Conservation (phyloP, 148 eudicot genomes). For the Rhododendron vialii region DNA sequence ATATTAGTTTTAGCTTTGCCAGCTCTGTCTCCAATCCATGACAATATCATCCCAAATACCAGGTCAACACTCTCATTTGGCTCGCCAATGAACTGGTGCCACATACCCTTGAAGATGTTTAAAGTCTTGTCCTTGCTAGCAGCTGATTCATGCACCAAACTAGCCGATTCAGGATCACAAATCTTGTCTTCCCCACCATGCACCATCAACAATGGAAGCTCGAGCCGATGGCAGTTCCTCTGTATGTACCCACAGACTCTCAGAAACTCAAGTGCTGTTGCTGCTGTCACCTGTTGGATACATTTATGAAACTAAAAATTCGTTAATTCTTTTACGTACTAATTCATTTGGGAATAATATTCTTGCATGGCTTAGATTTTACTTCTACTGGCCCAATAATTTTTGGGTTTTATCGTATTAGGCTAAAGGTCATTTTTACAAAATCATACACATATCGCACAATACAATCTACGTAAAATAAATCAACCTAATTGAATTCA, state of each 20-base stretch:
- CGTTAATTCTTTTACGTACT: neutral
- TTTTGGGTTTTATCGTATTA: too few relatives aligned
- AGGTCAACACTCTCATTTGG: constrained; percentile 31
- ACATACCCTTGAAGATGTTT: constrained; percentile 29
- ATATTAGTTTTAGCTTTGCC: neutral
- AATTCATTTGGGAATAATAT: neutral
- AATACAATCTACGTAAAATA: too few relatives aligned
- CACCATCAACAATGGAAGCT: constrained; percentile 33
- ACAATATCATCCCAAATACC: constrained; percentile 28
- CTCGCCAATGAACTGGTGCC: constrained; percentile 52
- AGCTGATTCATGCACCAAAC: constrained; percentile 22
- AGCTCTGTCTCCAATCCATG: constrained; percentile 40
- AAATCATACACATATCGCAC: too few relatives aligned
- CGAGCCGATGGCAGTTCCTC: constrained; percentile 24
- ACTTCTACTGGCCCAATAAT: too few relatives aligned
- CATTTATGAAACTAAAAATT: neutral
- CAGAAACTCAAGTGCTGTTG: constrained; percentile 33
- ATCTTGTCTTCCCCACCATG: constrained; percentile 43
- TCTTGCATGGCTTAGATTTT: too few relatives aligned
- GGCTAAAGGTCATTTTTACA: too few relatives aligned
- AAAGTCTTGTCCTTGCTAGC: constrained; percentile 34
- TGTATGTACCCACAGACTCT: constrained; percentile 32
- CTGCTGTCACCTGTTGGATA: constrained; percentile 21
- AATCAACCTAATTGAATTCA: neutral
- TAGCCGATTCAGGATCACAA: constrained; percentile 40